Conservation (phyloP, 2,329 filamentous ascomycete species). For the Hymenoscyphus albidus region DNA sequence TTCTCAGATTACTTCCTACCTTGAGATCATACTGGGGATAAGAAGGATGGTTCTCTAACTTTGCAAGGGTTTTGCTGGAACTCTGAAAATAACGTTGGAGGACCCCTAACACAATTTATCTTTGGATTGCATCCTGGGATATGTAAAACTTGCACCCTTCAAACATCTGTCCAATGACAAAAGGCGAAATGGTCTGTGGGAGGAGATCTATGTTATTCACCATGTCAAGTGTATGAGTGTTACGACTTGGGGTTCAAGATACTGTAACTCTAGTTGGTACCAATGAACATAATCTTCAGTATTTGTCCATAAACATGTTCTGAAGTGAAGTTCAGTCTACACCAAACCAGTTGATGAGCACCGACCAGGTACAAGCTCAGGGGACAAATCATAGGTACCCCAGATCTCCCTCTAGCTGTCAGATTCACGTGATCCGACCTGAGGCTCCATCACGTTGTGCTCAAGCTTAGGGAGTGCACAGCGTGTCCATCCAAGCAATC, state of each 20-base stretch:
- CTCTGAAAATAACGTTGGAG: too few species aligned
- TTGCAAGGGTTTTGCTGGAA: not conserved
- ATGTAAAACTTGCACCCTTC: not conserved
- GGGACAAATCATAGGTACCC: not conserved
- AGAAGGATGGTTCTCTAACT: not conserved
- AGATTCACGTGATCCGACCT: not conserved
- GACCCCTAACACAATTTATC: not conserved
- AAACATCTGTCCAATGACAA: too few species aligned
- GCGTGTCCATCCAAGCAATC: conserved; percentile 16
- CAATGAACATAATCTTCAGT: too few species aligned
- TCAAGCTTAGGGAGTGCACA: conserved; percentile 4
- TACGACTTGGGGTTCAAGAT: too few species aligned
- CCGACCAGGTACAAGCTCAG: not conserved
- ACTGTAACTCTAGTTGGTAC: too few species aligned
- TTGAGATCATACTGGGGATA: too few species aligned
- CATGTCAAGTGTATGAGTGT: too few species aligned
- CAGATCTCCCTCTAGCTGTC: not conserved
- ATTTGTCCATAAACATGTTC: not conserved
- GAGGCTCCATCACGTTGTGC: not conserved
- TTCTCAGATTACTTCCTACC: not conserved
- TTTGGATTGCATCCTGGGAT: not conserved
- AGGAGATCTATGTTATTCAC: too few species aligned
- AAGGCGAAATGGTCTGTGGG: too few species aligned
- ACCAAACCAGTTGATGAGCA: too few species aligned
- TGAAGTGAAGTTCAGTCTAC: too few species aligned